Evolutionary conservation across 768 basidiomycete species (phyloP).

Genomic region (Mycena chlorophos): DNA sequence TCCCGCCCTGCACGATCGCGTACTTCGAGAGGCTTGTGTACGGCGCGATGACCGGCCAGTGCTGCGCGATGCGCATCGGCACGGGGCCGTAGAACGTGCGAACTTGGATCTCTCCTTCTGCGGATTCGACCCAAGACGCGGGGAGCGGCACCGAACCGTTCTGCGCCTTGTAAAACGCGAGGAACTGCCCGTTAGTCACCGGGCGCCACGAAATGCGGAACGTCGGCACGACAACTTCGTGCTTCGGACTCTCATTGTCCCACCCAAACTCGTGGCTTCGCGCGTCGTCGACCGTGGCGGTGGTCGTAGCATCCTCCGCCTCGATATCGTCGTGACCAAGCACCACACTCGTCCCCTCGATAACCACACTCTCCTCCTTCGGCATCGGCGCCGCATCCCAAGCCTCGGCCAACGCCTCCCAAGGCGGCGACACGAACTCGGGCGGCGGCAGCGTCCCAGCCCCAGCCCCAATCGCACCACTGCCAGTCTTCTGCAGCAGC

Average conservation of each 20-base stretch:
- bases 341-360: conserved; percentile 59
- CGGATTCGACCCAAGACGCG: conserved; percentile 69
- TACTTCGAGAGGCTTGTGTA: conserved; percentile 79
- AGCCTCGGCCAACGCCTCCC: conserved; percentile 49
- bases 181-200: conserved; percentile 87
- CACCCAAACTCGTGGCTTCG: conserved; percentile 79
- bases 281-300: conserved; percentile 36
- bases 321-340: conserved; percentile 88
- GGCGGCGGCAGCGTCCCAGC: conserved; percentile 73
- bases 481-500: conserved; percentile 81
- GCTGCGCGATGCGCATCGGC: conserved; percentile 65
- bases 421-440: conserved; percentile 73
- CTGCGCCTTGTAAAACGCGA: conserved; percentile 53
- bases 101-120: conserved; percentile 54
- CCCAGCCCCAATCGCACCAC: conserved; percentile 18
- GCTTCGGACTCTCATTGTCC: conserved; percentile 84
- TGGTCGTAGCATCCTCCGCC: conserved; percentile 53
- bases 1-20: conserved; percentile 85
- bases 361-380: conserved; percentile 43
- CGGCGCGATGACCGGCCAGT: conserved; percentile 86
- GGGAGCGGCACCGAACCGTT: conserved; percentile 55
- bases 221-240: conserved; percentile 55
- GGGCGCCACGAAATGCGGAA: conserved; percentile 86
- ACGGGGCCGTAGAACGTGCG: conserved; percentile 89
- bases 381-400: conserved; percentile 55